Evolutionary conservation across 345 rosid genomes (phyloP), one percentile per base, ranked within the genome.

Genomic region (Ceriops zippeliana): DNA sequence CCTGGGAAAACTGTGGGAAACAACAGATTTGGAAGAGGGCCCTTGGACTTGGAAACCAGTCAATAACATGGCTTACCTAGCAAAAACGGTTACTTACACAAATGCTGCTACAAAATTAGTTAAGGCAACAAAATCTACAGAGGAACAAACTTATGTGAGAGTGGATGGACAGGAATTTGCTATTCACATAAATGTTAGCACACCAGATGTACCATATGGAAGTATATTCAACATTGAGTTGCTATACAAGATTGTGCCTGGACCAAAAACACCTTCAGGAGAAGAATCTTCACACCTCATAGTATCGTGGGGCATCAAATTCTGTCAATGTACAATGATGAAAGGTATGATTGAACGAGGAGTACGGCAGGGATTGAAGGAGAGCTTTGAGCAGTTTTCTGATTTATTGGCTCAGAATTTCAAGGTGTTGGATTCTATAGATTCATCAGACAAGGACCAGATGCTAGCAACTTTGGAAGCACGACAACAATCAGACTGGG

Each of bases 281-380:
- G 96, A 78, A 52, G 92, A 85, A 78, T 81, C 91, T 30, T 83
- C 88, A 24, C 86, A 52, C 21, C 84, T 90, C 37, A 52, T 78
- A n/a, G 70, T 90, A 71, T 89, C 97, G 19, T 93, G 96, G 98
- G 88, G 82, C 52, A 76, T 89, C 62, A 75, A 75, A 21, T 90
- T 93, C 72, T 80, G 52, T 68, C 93, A 86, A n/a, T 84, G 70
- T 80, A 83, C 89, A 52, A 75, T 89, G 80, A 87, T 93, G 92
- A 89, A 77, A 82, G 83, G 90, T 65, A 85, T 93, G 95, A 90
- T 91, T 71, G 92, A 87, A 86, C 89, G 89, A 61, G 98, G 97
- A 58, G 92, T 72, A 65, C 84, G 77, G 80, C 91, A 89, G 81
- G 97, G 98, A 28, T 66, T 93, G 54, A 86, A 77, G 68, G 92